These are phyloP conservation scores for Neurospora cerealis DNA, from an alignment of 495 filamentous ascomycete genomes.

Conservation along the genomic window DNA sequence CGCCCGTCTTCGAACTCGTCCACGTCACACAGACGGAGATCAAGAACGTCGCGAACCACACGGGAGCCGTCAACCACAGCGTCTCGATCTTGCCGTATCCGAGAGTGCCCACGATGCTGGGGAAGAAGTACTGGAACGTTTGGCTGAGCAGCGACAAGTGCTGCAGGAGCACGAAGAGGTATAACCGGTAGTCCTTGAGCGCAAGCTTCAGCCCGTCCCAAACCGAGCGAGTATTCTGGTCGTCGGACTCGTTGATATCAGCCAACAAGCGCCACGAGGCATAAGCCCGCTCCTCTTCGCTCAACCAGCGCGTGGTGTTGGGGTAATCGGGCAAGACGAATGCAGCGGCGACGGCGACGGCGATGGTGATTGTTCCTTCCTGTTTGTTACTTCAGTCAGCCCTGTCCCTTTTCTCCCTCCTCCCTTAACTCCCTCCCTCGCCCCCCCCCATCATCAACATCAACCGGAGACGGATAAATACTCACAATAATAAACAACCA, in stretches of 20 bases:
- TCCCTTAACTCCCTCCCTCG: too few relatives aligned
- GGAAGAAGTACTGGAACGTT: conserved; percentile 45
- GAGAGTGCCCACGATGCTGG: conserved; percentile 42
- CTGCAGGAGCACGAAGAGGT: conserved; percentile 37
- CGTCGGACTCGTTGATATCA: conserved; percentile 31
- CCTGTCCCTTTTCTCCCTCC: too few relatives aligned
- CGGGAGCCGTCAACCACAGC: conserved; percentile 42
- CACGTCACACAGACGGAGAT: conserved; percentile 28
- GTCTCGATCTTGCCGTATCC: conserved; percentile 42
- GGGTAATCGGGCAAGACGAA: conserved; percentile 38
- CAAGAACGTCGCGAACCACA: conserved; percentile 31
- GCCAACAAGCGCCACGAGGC: conserved; percentile 31
- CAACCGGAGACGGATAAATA: too few relatives aligned
- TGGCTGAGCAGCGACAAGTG: conserved; percentile 31
- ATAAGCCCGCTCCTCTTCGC: conserved; percentile 29
- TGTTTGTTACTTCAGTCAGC: background rate
- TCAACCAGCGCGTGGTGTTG: conserved; percentile 32
- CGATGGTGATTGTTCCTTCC: conserved; percentile 34
- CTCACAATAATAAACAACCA: conserved; percentile 21
- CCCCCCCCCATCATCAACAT: too few relatives aligned
- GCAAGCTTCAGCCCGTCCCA: conserved; percentile 31
- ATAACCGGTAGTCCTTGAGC: conserved; percentile 31
- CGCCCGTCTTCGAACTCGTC: conserved; percentile 28
- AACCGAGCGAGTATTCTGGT: conserved; percentile 15
- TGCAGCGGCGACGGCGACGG: conserved; percentile 23